Evolutionary conservation across 1,284 basidiomycete species (phyloP).

Genomic region (Heterobasidion irregulare): DNA sequence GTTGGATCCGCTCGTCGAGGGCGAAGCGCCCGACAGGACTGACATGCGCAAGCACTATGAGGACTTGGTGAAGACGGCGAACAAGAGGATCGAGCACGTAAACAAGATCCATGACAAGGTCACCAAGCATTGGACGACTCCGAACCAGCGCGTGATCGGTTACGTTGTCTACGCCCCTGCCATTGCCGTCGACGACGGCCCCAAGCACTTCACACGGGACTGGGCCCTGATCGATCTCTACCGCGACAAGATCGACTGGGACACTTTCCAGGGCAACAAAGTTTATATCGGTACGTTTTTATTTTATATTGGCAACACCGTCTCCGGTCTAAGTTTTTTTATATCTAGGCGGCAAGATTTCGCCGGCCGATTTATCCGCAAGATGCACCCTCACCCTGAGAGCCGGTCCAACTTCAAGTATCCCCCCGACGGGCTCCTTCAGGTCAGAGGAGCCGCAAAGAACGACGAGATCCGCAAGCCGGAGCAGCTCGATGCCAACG

Average conservation of each 20-base stretch:
- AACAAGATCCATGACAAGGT: constrained; percentile 20
- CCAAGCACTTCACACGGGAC: constrained; percentile 18
- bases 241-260: constrained; percentile 19
- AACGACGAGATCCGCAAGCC: constrained; percentile 18
- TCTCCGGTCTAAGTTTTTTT: too few relatives aligned
- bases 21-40: constrained; percentile 14
- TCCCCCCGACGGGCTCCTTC: constrained; percentile 21
- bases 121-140: constrained; percentile 14
- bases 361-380: not conserved
- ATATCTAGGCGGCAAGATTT: not conserved
- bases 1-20: constrained; percentile 16
- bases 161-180: constrained; percentile 22
- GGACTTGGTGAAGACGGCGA: constrained; percentile 17
- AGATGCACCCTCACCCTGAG: not conserved
- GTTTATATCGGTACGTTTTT: constrained; percentile 21
- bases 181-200: constrained; percentile 17
- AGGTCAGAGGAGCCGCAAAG: constrained; percentile 13
- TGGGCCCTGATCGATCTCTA: constrained; percentile 24
- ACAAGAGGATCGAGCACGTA: constrained; percentile 10
- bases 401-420: constrained; percentile 7
- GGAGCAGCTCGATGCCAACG: constrained; percentile 15
- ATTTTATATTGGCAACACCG: too few relatives aligned
- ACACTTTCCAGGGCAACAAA: constrained; percentile 24
- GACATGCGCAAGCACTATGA: constrained; percentile 17
- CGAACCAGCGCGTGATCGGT: constrained; percentile 23